These are phyloP conservation scores for Yarrowia porcina DNA, from an alignment of 805 yeast species.

Conservation along the genomic window DNA sequence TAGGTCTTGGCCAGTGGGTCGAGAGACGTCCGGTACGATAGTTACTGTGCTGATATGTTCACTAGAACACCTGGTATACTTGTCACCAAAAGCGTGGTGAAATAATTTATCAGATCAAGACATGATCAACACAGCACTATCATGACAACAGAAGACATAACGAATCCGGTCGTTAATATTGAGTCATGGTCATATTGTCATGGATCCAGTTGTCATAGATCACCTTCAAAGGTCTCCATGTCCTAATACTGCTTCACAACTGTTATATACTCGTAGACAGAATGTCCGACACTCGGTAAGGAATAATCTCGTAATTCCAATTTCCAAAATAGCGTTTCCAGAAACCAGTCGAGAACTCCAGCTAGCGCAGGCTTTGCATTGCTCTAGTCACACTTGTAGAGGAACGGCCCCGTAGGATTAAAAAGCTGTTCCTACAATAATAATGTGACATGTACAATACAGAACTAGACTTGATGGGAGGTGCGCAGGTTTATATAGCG, in stretches of 20 bases:
- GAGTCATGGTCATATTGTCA: too few relatives aligned
- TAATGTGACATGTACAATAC: slow-evolving; percentile 23
- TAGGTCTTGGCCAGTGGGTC: too few relatives aligned
- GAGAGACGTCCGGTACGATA: too few relatives aligned
- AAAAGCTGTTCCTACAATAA: slow-evolving; percentile 25
- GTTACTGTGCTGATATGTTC: too few relatives aligned
- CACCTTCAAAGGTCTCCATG: too few relatives aligned
- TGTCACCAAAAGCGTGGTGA: too few relatives aligned
- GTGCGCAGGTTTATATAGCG: background rate
- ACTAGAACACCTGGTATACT: too few relatives aligned
- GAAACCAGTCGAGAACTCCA: slow-evolving; percentile 26
- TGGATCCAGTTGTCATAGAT: too few relatives aligned
- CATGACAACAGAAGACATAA: too few relatives aligned
- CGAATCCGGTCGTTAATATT: too few relatives aligned
- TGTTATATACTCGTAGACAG: background rate
- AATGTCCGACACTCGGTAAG: slow-evolving; percentile 26
- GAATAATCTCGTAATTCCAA: slow-evolving; percentile 24
- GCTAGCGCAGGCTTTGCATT: slow-evolving; percentile 26
- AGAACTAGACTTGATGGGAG: slow-evolving; percentile 7
- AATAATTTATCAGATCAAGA: too few relatives aligned
- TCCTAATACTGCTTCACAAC: background rate
- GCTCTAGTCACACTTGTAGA: slow-evolving; percentile 25
- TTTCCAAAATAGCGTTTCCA: slow-evolving; percentile 19
- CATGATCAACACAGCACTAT: too few relatives aligned
- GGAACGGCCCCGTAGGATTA: slow-evolving; percentile 22